Conservation (phyloP, 2,329 filamentous ascomycete genomes). For the Geosmithia flava region DNA sequence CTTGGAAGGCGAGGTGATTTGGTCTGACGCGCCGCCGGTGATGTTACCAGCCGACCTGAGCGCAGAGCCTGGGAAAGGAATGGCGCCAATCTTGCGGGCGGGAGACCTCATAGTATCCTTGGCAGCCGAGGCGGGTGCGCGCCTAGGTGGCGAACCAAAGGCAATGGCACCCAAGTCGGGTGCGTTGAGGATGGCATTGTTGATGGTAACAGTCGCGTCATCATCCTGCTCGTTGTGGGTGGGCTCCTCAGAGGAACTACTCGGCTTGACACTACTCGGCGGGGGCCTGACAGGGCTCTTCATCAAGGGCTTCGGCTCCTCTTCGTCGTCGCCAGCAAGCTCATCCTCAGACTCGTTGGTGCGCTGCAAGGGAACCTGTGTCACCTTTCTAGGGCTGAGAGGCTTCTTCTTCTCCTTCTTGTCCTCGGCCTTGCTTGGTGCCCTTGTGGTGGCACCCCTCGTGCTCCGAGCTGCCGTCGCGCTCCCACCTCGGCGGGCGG, state of each 20-base stretch:
- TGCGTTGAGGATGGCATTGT: conserved; percentile 14
- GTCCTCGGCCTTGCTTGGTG: conserved; percentile 11
- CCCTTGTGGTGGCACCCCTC: conserved; percentile 17
- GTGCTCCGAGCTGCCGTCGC: conserved; percentile 19
- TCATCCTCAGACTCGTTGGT: conserved; percentile 46
- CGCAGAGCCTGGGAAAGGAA: conserved; percentile 18
- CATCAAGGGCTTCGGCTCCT: conserved; percentile 37
- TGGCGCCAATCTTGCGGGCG: conserved; percentile 28
- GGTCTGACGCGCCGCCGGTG: conserved; percentile 5
- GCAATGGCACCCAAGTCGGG: conserved; percentile 23
- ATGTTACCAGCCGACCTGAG: conserved; percentile 11
- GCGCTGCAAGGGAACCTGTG: conserved; percentile 34
- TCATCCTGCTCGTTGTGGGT: conserved; percentile 4
- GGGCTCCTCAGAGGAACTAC: conserved; percentile 1
- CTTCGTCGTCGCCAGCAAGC: conserved; percentile 34
- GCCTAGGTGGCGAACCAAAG: conserved; percentile 43
- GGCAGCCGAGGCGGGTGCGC: conserved; percentile 35
- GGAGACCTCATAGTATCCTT: conserved; percentile 45
- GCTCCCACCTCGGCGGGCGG: conserved; percentile 27
- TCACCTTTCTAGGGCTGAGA: conserved; percentile 53
- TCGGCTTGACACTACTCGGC: conserved; percentile 4
- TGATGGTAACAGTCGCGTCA: conserved; percentile 11
- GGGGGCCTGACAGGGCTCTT: conserved; percentile 43
- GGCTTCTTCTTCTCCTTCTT: conserved; percentile 32
- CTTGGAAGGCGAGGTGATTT: conserved; percentile 20